Base-by-base conservation (phyloP, 495 filamentous ascomycete species). In the Staphylotrichum longicolle region DNA sequence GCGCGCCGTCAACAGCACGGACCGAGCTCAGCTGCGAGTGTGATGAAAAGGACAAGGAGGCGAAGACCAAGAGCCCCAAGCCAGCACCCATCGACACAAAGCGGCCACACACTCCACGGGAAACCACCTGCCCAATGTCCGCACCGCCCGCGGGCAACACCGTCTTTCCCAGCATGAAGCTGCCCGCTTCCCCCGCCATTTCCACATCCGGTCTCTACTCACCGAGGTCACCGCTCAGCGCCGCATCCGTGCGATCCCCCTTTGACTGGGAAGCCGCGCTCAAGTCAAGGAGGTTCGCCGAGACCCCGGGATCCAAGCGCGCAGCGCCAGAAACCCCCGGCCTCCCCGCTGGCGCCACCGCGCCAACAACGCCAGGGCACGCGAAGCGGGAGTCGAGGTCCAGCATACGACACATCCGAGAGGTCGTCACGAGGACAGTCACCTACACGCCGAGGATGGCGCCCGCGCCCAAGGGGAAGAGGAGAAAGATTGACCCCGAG, bases 381-480 rank as follows among this genome's bases (percentile, higher is more conserved):
- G 35, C 48, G 37, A 70, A 69, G 64, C 82, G 80, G 63, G 71
- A 82, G 11, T 74, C 78, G 7, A 66, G 74, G 49, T 78, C 81
- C 12, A 83, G 75, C 62, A 76, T 83, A 60, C 76, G 80, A 40
- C 81, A 83, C 50, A 82, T 89, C 55, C 76, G 85, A 33, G 86
- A 91, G 70, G 86, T 90, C 4, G 86, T 91, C 46, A 91, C 88
- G 39, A 79, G 88, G 56, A 91, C 88, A 14, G 88, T 91, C 52
- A 91, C 88, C 7, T 89, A 89, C 70, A 88, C 85, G 33, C 86
- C 86, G 51, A 66, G 79, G 58, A 86, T 88, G 85, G 81, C 77
- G 11, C 86, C 87, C 14, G 87, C 88, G 54, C 88, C 88, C 42
- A 89, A 90, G 68, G 88, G 88, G 59, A 91, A 90, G 80, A 77